Percentiles rank a stretch among this genome's conserved stretches.
Evolutionary conservation across 2,329 filamentous ascomycete species (phyloP).

Genomic region (Periconia sp.): DNA sequence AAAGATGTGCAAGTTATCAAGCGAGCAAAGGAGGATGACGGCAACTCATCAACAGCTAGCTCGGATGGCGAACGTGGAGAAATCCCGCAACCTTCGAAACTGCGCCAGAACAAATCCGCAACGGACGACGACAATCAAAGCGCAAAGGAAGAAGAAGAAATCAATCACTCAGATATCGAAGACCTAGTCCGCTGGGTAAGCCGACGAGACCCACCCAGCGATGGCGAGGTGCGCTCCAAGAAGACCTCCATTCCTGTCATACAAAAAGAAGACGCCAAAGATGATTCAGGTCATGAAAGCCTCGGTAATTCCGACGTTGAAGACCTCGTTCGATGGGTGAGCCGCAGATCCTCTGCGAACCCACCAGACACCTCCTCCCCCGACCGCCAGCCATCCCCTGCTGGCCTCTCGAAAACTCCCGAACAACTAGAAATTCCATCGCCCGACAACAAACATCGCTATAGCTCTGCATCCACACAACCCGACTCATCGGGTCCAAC

Average conservation of each 20-base stretch:
- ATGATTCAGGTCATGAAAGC: slow-evolving; percentile 31
- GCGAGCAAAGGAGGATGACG: slow-evolving; percentile 22
- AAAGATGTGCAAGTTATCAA: slow-evolving; percentile 29
- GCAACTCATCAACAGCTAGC: background rate
- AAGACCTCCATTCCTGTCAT: background rate
- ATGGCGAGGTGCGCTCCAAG: slow-evolving; percentile 22
- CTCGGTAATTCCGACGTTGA: slow-evolving; percentile 34
- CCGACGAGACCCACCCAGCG: slow-evolving; percentile 29
- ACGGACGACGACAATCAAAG: slow-evolving; percentile 24
- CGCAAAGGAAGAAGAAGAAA: slow-evolving; percentile 21
- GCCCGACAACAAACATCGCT: slow-evolving; percentile 4
- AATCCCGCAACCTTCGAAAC: slow-evolving; percentile 30
- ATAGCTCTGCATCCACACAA: slow-evolving; percentile 32
- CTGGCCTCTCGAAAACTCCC: background rate
- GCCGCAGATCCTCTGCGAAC: slow-evolving; percentile 16
- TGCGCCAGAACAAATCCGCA: slow-evolving; percentile 16
- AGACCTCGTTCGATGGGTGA: slow-evolving; percentile 31
- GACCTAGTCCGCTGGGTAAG: slow-evolving; percentile 39
- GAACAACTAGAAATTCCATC: background rate
- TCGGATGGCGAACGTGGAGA: slow-evolving; percentile 12
- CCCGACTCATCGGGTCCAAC: slow-evolving; percentile 22
- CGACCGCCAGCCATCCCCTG: background rate
- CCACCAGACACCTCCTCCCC: background rate
- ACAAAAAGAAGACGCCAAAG: slow-evolving; percentile 5
- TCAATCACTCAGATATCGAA: slow-evolving; percentile 36